Evolutionary conservation across 2,329 filamentous ascomycete species (phyloP), one percentile per base, ranked within the genome.

Genomic region (Zarea fungicola): DNA sequence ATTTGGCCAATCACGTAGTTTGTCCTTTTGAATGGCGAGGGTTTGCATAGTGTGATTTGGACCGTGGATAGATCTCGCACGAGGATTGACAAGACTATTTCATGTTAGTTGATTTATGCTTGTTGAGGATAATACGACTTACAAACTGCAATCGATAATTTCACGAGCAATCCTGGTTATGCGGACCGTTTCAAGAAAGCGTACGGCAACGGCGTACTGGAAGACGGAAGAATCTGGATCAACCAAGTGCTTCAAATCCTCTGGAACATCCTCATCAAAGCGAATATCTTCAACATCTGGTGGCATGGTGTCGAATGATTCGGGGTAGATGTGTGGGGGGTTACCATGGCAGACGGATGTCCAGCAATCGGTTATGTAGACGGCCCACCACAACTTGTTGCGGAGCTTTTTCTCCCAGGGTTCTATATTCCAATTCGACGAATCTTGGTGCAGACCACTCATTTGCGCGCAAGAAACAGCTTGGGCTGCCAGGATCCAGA

Each of bases 341-440:
- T 73, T 73, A 1, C 73, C 73, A 49, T 75, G 71, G 31, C 67
- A 69, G 23, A 74, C 62, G 2, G 71, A 64, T 2, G 71, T 68
- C 73, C 73, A 75, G 23, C 65, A 65, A 48, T 75, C 73, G 1
- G 65, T 62, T 4, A 65, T 54, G 37, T 67, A 72, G 0, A 65
- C 64, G 1, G 67, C 68, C 72, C 72, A 75, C 71, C 71, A 75
- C 4, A 75, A 55, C 54, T 71, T 73, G 52, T 61, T 69, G 6
- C 71, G 63, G 19, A 74, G 35, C 22, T 58, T 64, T 59, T 71
- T 71, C 54, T 75, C 72, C 60, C 69, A 70, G 0, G 55, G 43
- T 1, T 66, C 62, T 31, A 75, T 62, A 32, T 64, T 67, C 73
- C 72, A 76, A 7, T 58, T 49, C 3, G 58, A 56, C 0, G 71